Conservation (phyloP, 148 eudicot species). For the Spergularia bocconei region DNA sequence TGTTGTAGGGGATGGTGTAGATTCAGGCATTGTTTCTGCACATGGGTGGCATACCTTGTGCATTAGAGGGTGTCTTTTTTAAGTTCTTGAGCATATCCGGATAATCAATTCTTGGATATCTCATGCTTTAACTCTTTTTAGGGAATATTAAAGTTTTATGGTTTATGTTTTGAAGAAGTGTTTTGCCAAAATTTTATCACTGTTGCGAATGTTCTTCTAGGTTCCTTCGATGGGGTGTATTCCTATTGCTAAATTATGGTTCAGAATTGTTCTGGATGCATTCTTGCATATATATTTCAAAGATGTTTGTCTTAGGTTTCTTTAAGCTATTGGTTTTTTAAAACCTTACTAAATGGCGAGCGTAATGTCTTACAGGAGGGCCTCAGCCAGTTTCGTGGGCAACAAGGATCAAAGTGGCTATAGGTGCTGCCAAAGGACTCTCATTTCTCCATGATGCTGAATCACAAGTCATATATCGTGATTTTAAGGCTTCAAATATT, state of each 20-base stretch:
- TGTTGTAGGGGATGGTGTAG: no score
- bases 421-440: conserved; percentile 79
- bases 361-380: conserved; percentile 43
- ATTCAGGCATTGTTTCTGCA: background rate
- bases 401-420: conserved; percentile 70
- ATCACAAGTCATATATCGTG: conserved; percentile 67
- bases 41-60: background rate
- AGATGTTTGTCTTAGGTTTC: background rate
- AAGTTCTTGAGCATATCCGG: no score
- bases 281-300: background rate
- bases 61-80: no score
- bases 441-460: conserved; percentile 66
- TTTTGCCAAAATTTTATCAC: background rate
- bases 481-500: conserved; percentile 67
- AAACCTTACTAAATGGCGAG: background rate
- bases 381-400: conserved; percentile 81
- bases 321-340: background rate
- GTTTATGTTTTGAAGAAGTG: background rate
- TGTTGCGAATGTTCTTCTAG: background rate
- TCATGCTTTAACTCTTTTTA: background rate
- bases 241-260: no score
- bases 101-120: no score
- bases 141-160: background rate
- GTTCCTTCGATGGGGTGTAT: background rate
- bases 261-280: background rate